These are phyloP conservation scores for Nakaseomyces glabratus DNA, from an alignment of 1,139 yeast species.

Conservation along the genomic window DNA sequence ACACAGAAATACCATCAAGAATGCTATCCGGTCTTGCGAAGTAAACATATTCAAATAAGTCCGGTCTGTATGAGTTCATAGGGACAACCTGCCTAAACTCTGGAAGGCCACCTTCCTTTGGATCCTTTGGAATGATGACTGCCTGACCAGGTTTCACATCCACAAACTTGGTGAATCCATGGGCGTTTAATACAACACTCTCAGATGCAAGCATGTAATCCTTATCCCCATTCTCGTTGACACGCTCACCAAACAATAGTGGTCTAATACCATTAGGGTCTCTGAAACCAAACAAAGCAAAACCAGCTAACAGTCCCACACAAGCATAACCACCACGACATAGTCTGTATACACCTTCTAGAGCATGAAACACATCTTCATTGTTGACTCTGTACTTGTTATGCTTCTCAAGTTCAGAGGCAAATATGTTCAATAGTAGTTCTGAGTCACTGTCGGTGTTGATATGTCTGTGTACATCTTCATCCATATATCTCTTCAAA, in stretches of 20 bases:
- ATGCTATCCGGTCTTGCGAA: constrained; percentile 98
- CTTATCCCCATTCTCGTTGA: constrained; percentile 51
- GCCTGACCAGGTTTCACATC: constrained; percentile 95
- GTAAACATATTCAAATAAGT: constrained; percentile 92
- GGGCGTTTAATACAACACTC: constrained; percentile 91
- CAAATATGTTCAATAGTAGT: constrained; percentile 78
- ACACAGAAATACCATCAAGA: constrained; percentile 89
- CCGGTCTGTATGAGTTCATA: constrained; percentile 76
- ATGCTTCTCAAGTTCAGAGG: constrained; percentile 81
- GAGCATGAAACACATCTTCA: constrained; percentile 78
- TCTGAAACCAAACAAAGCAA: constrained; percentile 89
- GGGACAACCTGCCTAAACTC: constrained; percentile 85
- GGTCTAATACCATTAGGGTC: constrained; percentile 98
- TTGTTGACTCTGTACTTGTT: constrained; percentile 90
- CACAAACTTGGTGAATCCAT: constrained; percentile 68
- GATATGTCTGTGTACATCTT: constrained; percentile 91
- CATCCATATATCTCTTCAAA: constrained; percentile 72
- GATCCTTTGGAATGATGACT: constrained; percentile 74
- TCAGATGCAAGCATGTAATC: constrained; percentile 96
- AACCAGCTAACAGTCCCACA: constrained; percentile 91
- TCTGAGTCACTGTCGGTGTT: constrained; percentile 96
- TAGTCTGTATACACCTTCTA: constrained; percentile 67
- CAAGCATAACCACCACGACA: constrained; percentile 97
- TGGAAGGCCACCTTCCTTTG: constrained; percentile 45
- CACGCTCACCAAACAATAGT: constrained; percentile 72